phyloP scores from a whole-genome alignment of 2,329 filamentous ascomycete species.

The Colletotrichum sp. region DNA sequence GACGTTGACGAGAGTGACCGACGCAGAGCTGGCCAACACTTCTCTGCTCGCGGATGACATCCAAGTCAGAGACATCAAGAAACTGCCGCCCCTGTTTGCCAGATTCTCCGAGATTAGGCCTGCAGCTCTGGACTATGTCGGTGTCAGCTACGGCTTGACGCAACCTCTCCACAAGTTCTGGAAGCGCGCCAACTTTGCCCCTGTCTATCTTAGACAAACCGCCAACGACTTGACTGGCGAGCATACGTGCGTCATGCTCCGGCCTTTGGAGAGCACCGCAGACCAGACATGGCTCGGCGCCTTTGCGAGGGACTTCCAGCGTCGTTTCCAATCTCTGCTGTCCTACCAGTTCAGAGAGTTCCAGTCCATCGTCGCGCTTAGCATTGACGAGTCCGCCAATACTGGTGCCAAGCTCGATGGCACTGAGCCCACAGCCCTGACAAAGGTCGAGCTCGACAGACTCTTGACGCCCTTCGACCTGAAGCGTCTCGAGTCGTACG shows the following conservation, averaged over 20 bases:
- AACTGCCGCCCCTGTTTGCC: slow-evolving; percentile 92
- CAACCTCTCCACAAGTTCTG: slow-evolving; percentile 91
- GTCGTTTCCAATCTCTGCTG: slow-evolving; percentile 86
- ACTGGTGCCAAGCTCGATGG: slow-evolving; percentile 71
- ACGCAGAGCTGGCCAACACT: slow-evolving; percentile 78
- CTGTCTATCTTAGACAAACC: slow-evolving; percentile 94
- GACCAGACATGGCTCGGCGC: slow-evolving; percentile 88
- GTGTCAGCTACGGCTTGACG: slow-evolving; percentile 94
- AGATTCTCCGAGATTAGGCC: slow-evolving; percentile 85
- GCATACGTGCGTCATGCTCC: slow-evolving; percentile 97
- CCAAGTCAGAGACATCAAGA: slow-evolving; percentile 85
- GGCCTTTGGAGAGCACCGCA: slow-evolving; percentile 71
- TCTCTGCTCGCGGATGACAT: slow-evolving; percentile 86
- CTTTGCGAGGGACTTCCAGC: slow-evolving; percentile 92
- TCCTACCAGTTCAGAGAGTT: slow-evolving; percentile 94
- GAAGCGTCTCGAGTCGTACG: slow-evolving; percentile 93
- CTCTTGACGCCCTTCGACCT: slow-evolving; percentile 90
- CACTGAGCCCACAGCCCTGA: slow-evolving; percentile 58
- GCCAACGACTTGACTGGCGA: slow-evolving; percentile 96
- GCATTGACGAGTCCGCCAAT: slow-evolving; percentile 85
- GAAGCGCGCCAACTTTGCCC: slow-evolving; percentile 86
- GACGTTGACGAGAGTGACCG: slow-evolving; percentile 79
- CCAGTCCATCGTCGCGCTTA: slow-evolving; percentile 77
- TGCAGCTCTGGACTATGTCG: slow-evolving; percentile 85
- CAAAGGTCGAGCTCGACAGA: slow-evolving; percentile 77